Conservation (phyloP, 805 yeast species). For the Teunomyces atbi region DNA sequence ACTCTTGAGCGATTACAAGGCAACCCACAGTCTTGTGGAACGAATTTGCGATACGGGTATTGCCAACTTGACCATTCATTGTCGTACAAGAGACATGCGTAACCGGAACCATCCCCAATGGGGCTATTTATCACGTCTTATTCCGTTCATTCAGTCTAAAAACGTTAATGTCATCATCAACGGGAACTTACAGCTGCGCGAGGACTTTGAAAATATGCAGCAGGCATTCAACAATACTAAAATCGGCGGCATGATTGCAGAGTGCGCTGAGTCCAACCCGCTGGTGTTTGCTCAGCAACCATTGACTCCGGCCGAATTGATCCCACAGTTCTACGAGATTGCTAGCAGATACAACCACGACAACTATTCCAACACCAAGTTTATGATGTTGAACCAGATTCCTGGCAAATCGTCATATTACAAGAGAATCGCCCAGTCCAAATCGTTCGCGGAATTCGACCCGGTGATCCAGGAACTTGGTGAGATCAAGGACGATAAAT, state of each 20-base stretch:
- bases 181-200: slow-evolving; percentile 63
- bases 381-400: slow-evolving; percentile 70
- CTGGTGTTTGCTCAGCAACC: slow-evolving; percentile 57
- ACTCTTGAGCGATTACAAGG: slow-evolving; percentile 60
- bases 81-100: slow-evolving; percentile 87
- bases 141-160: slow-evolving; percentile 55
- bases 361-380: slow-evolving; percentile 68
- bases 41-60: slow-evolving; percentile 69
- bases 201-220: slow-evolving; percentile 55
- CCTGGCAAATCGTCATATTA: slow-evolving; percentile 72
- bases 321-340: slow-evolving; percentile 53
- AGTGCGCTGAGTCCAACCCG: slow-evolving; percentile 84
- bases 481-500: slow-evolving; percentile 20
- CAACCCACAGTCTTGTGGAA: slow-evolving; percentile 57
- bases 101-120: slow-evolving; percentile 80
- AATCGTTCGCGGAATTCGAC: slow-evolving; percentile 50
- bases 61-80: slow-evolving; percentile 81
- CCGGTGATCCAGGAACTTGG: slow-evolving; percentile 39
- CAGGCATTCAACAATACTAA: slow-evolving; percentile 48
- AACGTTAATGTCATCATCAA: slow-evolving; percentile 76
- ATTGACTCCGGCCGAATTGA: slow-evolving; percentile 52
- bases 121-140: slow-evolving; percentile 61
- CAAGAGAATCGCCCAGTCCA: slow-evolving; percentile 54
- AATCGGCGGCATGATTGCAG: slow-evolving; percentile 93
- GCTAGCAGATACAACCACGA: slow-evolving; percentile 58